Evolutionary conservation across 768 basidiomycete genomes (phyloP).

Genomic region (Naganishia friedmannii): DNA sequence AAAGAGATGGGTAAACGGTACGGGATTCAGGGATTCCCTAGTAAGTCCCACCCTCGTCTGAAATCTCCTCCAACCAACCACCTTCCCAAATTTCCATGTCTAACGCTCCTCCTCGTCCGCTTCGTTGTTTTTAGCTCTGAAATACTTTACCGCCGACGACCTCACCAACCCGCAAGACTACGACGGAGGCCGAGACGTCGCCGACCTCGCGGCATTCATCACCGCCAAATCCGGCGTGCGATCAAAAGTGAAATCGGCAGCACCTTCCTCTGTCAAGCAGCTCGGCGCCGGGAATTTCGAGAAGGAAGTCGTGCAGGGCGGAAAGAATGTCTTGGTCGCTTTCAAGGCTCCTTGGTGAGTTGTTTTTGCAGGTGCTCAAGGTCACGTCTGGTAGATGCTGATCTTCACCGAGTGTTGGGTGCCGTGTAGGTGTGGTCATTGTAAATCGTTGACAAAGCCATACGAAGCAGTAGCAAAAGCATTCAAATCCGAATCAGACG

Average conservation of each 20-base stretch:
- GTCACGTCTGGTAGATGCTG: not conserved
- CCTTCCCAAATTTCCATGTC: not conserved
- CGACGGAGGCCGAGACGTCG: constrained; percentile 75
- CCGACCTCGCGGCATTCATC: constrained; percentile 68
- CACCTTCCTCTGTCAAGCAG: constrained; percentile 66
- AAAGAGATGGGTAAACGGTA: constrained; percentile 69
- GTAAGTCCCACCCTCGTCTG: constrained; percentile 59
- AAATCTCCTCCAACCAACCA: not conserved
- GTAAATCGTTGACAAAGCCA: constrained; percentile 81
- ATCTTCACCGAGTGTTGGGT: not conserved
- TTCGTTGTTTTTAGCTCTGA: constrained; percentile 66
- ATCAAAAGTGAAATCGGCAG: constrained; percentile 81
- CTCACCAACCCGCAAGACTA: constrained; percentile 62
- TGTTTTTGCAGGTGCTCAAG: not conserved
- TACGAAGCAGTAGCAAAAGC: constrained; percentile 78
- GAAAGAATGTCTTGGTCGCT: constrained; percentile 77
- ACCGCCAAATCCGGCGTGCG: constrained; percentile 72
- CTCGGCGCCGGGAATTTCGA: constrained; percentile 73
- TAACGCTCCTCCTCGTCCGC: not conserved
- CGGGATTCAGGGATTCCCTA: constrained; percentile 80
- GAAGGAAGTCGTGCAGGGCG: constrained; percentile 64
- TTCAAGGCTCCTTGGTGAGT: constrained; percentile 57
- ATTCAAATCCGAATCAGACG: constrained; percentile 74
- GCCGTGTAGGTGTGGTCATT: constrained; percentile 72
- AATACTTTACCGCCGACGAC: constrained; percentile 80